Base-by-base conservation (phyloP, 495 filamentous ascomycete genomes). In the Halenospora varia region DNA sequence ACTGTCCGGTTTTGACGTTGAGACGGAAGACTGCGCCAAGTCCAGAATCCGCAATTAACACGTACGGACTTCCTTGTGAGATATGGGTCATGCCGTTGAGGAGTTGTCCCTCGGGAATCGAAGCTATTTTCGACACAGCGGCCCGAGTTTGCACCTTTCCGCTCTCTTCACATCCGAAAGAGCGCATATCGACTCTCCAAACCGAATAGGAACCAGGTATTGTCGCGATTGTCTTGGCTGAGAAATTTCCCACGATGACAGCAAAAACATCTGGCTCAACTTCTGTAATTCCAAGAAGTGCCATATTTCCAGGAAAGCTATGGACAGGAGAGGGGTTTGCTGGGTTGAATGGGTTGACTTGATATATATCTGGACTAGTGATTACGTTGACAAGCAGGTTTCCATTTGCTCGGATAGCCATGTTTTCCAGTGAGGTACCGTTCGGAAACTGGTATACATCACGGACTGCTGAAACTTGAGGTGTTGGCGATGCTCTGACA, bases 231-330 rank as follows among this genome's bases (percentile, higher is more conserved):
- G 66, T 69, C 1, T 49, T 44, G 1, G 65, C 60, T 13, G 68
- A 68, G 63, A 73, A 71, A 47, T 77, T 72, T 0, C 73, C 72
- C 23, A 64, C 67, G 10, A 71, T 68, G 2, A 78, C 71, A 11
- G 70, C 70, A 60, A 75, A 78, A 10, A 70, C 65, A 58, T 77
- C 76, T 15, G 72, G 60, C 4, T 62, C 55, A 1, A 78, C 61
- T 46, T 75, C 68, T 24, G 71, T 66, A 57, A 80, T 78, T 13
- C 77, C 77, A 17, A 74, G 60, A 44, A 71, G 63, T 51, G 64
- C 69, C 13, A 59, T 69, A 18, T 61, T 69, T 53, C 66, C 62
- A 11, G 72, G 48, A 56, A 79, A 73, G 2, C 62, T 64, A 10
- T 66, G 61, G 11, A 72, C 65, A n/a, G 67, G 66, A 0, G 18